Evolutionary conservation across 768 basidiomycete genomes (phyloP).

Genomic region (Kwoniella heveanensis): DNA sequence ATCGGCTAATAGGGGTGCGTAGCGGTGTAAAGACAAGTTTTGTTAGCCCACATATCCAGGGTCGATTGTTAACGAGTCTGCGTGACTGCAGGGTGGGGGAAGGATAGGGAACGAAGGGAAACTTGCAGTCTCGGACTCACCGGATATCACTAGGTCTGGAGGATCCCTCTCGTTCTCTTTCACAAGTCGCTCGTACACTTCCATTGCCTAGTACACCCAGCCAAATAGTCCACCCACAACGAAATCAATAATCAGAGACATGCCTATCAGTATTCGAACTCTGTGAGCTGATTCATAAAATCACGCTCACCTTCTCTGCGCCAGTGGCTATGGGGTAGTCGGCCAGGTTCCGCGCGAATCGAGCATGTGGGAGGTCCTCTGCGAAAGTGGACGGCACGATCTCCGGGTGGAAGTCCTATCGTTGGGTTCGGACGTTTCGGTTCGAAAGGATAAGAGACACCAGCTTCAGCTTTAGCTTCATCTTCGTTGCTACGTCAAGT

Average conservation of each 20-base stretch:
- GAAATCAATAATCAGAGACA: not conserved
- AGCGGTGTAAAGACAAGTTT: no score
- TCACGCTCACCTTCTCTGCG: conserved; percentile 61
- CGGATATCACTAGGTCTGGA: conserved; percentile 78
- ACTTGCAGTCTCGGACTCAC: no score
- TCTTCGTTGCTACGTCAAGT: no score
- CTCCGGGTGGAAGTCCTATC: conserved; percentile 68
- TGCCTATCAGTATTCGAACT: not conserved
- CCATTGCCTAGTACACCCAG: conserved; percentile 62
- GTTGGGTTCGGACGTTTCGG: no score
- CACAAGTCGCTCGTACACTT: conserved; percentile 78
- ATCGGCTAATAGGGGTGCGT: conserved; percentile 66
- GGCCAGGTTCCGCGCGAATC: conserved; percentile 68
- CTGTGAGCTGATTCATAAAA: not conserved
- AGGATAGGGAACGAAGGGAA: no score
- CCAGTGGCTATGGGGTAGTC: conserved; percentile 76
- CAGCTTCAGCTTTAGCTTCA: no score
- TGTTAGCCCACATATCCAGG: no score
- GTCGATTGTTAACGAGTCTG: no score
- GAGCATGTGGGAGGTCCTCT: conserved; percentile 70
- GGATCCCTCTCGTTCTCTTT: conserved; percentile 65
- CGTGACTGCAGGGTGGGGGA: no score
- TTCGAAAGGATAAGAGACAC: no score
- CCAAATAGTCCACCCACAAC: not conserved
- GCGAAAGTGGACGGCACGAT: conserved; percentile 75